Evolutionary conservation across 176 grass and related monocot genomes (phyloP), one percentile per base, ranked within the genome.

Genomic region (Areca catechu): DNA sequence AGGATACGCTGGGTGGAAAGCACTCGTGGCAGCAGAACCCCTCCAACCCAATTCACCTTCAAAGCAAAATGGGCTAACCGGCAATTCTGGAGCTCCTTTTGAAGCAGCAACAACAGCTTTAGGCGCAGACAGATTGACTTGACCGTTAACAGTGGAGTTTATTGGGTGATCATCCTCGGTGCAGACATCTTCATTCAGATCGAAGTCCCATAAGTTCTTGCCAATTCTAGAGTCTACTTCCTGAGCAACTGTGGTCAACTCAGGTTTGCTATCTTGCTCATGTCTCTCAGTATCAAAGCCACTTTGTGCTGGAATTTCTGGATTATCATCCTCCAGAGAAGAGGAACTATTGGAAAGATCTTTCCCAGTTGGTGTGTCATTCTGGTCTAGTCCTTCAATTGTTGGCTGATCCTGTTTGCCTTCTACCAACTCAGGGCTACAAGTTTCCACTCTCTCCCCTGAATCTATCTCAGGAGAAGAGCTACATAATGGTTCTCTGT

Each of bases 21-120:
- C 87, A 77, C 87, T 90, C 17, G 87, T 90, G 27, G 87, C 79
- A 63, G 87, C 87, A 34, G 87, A 85, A n/a, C 87, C 87, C 82
- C 82, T 90, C 87, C 84, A 87, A 50, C 84, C 84, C 20, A 70
- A 48, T 62, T 62, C 84, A 68, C 79, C 78, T 70, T 43, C 74
- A 71, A 82, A 86, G 20, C 68, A 74, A 66, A 82, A 61, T 22
- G 77, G 67, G 28, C 67, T 63, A 56, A 22, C 57, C 48, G 87
- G 78, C 24, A 90, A 74, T 29, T 69, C 71, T 70, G 72, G 68
- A 58, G 86, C 58, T 16, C 55, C 60, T 82, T 76, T 90, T 50
- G 87, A 76, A 64, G 87, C 30, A 67, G 65, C 82, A 82, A 83
- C 56, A 53, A 90, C 68, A 63, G 77, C 73, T 68, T 79, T 66